Evolutionary conservation across 805 yeast genomes (phyloP).

Genomic region (Metschnikowia kunwiensis): DNA sequence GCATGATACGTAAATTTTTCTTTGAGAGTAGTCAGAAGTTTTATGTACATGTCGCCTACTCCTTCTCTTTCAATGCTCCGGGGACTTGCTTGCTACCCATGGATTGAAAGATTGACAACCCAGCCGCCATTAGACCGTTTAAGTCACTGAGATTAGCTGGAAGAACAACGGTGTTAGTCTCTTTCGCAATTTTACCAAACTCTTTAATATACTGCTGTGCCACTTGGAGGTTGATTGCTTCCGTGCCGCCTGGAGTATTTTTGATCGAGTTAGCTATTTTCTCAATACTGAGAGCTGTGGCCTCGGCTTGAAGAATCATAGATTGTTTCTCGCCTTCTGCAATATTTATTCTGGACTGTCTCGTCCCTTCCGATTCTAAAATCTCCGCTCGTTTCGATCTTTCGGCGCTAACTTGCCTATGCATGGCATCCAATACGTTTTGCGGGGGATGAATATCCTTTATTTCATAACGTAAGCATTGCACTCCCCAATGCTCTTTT

Average conservation of each 20-base stretch:
- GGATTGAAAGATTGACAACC: constrained; percentile 62
- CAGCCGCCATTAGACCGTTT: constrained; percentile 72
- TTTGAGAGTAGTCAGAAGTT: too few relatives aligned
- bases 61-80: not conserved
- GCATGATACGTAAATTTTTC: too few relatives aligned
- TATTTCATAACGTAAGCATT: constrained; percentile 80
- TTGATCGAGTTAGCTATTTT: constrained; percentile 64
- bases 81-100: constrained; percentile 1
- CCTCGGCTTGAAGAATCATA: constrained; percentile 59
- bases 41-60: constrained; percentile 2
- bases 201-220: constrained; percentile 84
- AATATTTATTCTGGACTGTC: constrained; percentile 57
- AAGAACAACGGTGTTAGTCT: constrained; percentile 69
- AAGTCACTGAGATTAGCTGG: constrained; percentile 76
- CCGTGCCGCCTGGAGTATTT: constrained; percentile 65
- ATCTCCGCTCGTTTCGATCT: constrained; percentile 71
- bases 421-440: constrained; percentile 87
- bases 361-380: constrained; percentile 70
- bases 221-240: constrained; percentile 74
- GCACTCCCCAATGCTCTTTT: constrained; percentile 74
- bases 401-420: constrained; percentile 84
- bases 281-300: constrained; percentile 69
- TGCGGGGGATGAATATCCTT: constrained; percentile 86
- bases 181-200: constrained; percentile 79
- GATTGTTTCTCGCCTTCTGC: constrained; percentile 79